phyloP scores from a whole-genome alignment of 2,329 filamentous ascomycete species.

The Exophiala phaeomuriformis region DNA sequence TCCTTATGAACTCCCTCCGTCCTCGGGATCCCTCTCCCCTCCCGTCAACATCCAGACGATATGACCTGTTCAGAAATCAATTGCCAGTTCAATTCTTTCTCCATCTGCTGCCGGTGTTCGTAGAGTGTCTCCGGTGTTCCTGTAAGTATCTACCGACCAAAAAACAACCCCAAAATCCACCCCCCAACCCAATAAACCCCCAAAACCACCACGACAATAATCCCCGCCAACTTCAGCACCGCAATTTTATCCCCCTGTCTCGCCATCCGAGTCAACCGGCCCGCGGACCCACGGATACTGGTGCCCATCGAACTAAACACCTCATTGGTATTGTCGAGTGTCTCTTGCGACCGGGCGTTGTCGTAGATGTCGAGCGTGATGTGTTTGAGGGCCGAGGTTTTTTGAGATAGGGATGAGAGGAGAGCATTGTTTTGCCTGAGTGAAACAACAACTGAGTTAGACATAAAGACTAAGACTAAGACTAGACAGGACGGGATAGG shows the following conservation, averaged over 20 bases:
- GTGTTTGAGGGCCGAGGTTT: conserved; percentile 84
- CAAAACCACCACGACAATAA: conserved; percentile 65
- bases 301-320: conserved; percentile 84
- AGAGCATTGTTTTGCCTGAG: conserved; percentile 83
- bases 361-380: conserved; percentile 98
- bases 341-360: conserved; percentile 77
- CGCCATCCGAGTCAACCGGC: conserved; percentile 81
- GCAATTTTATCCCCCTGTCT: conserved; percentile 83
- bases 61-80: too few species aligned
- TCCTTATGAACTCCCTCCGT: too few species aligned
- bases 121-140: neutral
- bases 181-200: conserved; percentile 66
- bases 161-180: conserved; percentile 47
- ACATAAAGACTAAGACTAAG: neutral
- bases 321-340: conserved; percentile 84
- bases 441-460: conserved; percentile 7
- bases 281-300: conserved; percentile 74
- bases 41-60: too few species aligned
- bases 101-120: neutral
- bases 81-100: neutral
- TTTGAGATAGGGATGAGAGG: conserved; percentile 80
- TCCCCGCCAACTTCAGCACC: conserved; percentile 79
- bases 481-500: neutral
- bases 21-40: too few species aligned
- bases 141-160: conserved; percentile 9